Evolutionary conservation across 139 green algal genomes (phyloP).

Genomic region (Chlamydomonas schloesseri): DNA sequence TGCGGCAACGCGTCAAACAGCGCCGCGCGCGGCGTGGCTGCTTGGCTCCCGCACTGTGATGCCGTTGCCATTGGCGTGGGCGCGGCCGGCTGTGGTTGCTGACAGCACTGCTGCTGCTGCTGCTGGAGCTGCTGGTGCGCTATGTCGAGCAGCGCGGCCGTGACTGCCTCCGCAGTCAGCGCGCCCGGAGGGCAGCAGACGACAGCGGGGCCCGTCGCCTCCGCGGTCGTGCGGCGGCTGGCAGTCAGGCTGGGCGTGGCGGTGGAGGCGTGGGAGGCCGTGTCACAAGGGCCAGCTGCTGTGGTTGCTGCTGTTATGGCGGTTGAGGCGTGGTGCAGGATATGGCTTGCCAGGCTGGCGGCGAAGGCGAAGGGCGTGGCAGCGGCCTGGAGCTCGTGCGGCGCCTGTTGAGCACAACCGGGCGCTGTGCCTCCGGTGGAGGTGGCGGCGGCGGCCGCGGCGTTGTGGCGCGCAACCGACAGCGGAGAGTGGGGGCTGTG

Average conservation of each 20-base stretch:
- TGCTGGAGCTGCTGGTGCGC: background rate
- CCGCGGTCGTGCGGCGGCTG: slow-evolving; percentile 5
- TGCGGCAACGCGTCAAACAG: no score
- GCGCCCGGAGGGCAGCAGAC: background rate
- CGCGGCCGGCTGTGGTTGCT: no score
- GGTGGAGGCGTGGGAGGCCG: background rate
- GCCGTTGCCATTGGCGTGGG: no score
- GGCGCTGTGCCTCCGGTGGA: background rate
- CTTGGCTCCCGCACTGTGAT: no score
- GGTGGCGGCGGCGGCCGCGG: background rate
- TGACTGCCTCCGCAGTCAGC: background rate
- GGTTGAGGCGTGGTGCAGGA: background rate
- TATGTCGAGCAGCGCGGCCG: background rate
- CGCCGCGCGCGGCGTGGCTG: no score
- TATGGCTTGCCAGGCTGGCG: background rate
- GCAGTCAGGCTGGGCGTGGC: slow-evolving; percentile 2
- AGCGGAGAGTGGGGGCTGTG: background rate
- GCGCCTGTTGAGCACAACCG: background rate
- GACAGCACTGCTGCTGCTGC: background rate
- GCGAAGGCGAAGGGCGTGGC: background rate
- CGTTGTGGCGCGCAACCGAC: background rate
- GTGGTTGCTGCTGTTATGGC: background rate
- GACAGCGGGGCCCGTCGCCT: background rate
- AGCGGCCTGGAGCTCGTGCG: background rate
- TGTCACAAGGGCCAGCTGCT: background rate